Base-by-base conservation (phyloP, 2,329 filamentous ascomycete genomes). In the Colletotrichum nymphaeae region DNA sequence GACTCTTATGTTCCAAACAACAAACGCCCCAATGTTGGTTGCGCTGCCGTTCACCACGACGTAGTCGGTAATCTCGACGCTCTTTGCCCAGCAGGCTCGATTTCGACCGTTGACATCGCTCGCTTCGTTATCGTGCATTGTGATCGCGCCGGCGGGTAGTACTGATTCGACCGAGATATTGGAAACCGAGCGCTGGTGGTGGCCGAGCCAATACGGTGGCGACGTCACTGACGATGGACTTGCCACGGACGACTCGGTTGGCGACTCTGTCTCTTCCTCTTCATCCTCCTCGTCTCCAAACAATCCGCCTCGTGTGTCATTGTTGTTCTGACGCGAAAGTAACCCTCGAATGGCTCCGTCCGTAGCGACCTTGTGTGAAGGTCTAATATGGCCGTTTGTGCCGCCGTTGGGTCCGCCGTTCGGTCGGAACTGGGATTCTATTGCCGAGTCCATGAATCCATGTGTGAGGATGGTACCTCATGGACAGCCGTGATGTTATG, bases 1-100 rank as follows among this genome's bases (percentile, higher is more conserved):
- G 57, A 99, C 94, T 60, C 89, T 91, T 78, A 97, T 95, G 80
- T 95, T 97, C 94, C 94, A 99, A 8, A 98, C 95, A 1, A 98
- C 94, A 84, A 98, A 99, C 2, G 95, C 94, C n/a, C 96, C 96
- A 32, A 91, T 87, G 76, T 87, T 89, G 16, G 87, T 89, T 46
- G 87, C 81, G 75, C 88, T 87, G 63, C 88, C 86, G 72, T 90
- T 89, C 58, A 93, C 87, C 24, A 90, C 77, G 12, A 88, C 88
- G 79, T 89, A 84, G 78, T 90, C 88, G 49, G 86, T 84, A 55
- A 93, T 86, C 76, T 89, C 86, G 67, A 92, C 91, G 79, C 89
- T 91, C 81, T 86, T 88, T 35, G 91, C 91, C 91, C 91, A 93
- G 81, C 90, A 93, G 14, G 89, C 89, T 73, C 84, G 86, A 79